These are phyloP conservation scores for Debaryomyces robertsiae DNA, from an alignment of 1,139 yeast genomes.

Conservation along the genomic window DNA sequence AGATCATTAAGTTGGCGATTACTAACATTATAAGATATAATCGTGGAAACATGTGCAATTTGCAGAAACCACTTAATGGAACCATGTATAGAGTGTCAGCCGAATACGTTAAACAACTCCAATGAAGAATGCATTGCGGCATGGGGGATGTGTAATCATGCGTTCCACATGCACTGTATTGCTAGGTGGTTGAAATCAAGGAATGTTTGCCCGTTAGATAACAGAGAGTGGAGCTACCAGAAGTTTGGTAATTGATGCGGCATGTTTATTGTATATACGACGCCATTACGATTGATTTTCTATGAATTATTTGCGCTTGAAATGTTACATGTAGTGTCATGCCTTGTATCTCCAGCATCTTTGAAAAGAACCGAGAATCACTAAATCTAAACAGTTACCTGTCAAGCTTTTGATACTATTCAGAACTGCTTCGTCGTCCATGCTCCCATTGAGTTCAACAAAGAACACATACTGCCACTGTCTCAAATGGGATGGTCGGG, in stretches of 20 bases:
- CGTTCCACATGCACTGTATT: slow-evolving; percentile 94
- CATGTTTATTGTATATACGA: slow-evolving; percentile 5
- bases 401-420: slow-evolving; percentile 23
- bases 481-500: slow-evolving; percentile 64
- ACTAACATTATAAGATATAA: slow-evolving; percentile 57
- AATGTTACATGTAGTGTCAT: slow-evolving; percentile 9
- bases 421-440: slow-evolving; percentile 19
- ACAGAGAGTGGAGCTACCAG: slow-evolving; percentile 89
- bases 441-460: slow-evolving; percentile 57
- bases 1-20: slow-evolving; percentile 7
- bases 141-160: slow-evolving; percentile 96
- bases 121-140: slow-evolving; percentile 90
- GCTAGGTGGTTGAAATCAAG: slow-evolving; percentile 96
- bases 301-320: slow-evolving; percentile 3
- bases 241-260: slow-evolving; percentile 59
- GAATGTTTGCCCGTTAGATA: slow-evolving; percentile 96
- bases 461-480: slow-evolving; percentile 89
- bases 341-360: slow-evolving; percentile 31
- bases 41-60: slow-evolving; percentile 95
- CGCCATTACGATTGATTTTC: slow-evolving; percentile 3
- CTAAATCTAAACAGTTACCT: slow-evolving; percentile 33
- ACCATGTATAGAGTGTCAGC: slow-evolving; percentile 96
- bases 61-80: slow-evolving; percentile 99
- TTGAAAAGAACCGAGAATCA: slow-evolving; percentile 40
- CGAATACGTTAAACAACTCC: slow-evolving; percentile 68